Percentiles rank a stretch among this genome's conserved stretches.
These are phyloP conservation scores for Pseudogymnoascus sp. DNA, from an alignment of 2,329 filamentous ascomycete genomes.

Conservation along the genomic window DNA sequence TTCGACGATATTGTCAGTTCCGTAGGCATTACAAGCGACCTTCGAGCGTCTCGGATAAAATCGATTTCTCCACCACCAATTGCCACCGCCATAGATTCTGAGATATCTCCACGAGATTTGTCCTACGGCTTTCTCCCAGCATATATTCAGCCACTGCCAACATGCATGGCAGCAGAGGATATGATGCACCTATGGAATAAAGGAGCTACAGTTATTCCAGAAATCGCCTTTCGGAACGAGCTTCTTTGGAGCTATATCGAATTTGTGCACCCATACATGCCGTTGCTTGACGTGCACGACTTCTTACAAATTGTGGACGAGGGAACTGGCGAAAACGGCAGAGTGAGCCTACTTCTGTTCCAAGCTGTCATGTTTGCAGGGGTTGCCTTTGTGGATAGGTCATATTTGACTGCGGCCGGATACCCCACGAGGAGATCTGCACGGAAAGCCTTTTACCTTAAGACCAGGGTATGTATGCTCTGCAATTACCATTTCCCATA, in stretches of 20 bases:
- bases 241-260: constrained; percentile 73
- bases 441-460: constrained; percentile 76
- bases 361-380: constrained; percentile 90
- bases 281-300: constrained; percentile 60
- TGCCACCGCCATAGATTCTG: not conserved
- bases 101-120: not conserved
- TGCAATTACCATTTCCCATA: not conserved
- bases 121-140: not conserved
- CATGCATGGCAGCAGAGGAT: constrained; percentile 10
- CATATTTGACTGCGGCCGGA: constrained; percentile 64
- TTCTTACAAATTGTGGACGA: constrained; percentile 50
- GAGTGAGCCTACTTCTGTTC: constrained; percentile 75
- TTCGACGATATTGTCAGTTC: constrained; percentile 3
- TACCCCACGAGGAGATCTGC: constrained; percentile 69
- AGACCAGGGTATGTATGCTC: constrained; percentile 44
- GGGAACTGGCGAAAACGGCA: constrained; percentile 57
- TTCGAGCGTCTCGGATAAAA: not conserved
- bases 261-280: constrained; percentile 88
- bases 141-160: constrained; percentile 2
- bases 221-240: constrained; percentile 61
- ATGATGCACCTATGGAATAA: constrained; percentile 66
- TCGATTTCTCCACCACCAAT: not conserved
- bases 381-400: constrained; percentile 74
- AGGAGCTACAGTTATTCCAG: constrained; percentile 69
- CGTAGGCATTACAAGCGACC: constrained; percentile 1